Evolutionary conservation across 768 basidiomycete species (phyloP).

Genomic region (Zangia roseola): DNA sequence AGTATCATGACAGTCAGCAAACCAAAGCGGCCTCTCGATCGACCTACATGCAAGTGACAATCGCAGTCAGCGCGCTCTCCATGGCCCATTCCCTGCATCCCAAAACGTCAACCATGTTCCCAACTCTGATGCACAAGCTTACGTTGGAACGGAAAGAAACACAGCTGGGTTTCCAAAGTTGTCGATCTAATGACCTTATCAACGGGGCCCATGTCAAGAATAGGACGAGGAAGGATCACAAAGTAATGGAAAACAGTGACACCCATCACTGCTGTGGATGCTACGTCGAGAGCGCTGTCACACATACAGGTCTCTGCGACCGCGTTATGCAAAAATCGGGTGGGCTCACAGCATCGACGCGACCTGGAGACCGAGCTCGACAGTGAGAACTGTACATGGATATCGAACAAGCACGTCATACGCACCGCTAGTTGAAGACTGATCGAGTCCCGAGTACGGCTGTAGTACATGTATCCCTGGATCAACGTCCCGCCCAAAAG

Average conservation of each 20-base stretch:
- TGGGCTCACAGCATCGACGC: background rate
- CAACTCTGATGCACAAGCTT: background rate
- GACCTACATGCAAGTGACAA: slow-evolving; percentile 3
- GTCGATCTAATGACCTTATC: background rate
- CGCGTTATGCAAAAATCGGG: too few species aligned
- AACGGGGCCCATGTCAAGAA: too few species aligned
- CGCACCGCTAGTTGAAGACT: too few species aligned
- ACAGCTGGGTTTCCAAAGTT: background rate
- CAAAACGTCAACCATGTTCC: background rate
- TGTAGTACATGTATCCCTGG: slow-evolving; percentile 6
- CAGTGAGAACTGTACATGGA: too few species aligned
- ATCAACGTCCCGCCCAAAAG: slow-evolving; percentile 4
- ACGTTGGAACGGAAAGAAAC: background rate
- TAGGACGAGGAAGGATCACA: background rate
- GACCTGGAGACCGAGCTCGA: background rate
- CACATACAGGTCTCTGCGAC: too few species aligned
- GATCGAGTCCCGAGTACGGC: too few species aligned
- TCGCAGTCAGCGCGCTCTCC: background rate
- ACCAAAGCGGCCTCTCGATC: background rate
- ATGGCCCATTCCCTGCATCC: background rate
- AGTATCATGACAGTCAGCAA: background rate
- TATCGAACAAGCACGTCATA: too few species aligned
- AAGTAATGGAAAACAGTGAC: slow-evolving; percentile 1
- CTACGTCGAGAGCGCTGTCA: background rate
- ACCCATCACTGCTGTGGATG: slow-evolving; percentile 3